Conservation (phyloP, 306 rosid species). For the Casuarina equisetifolia region DNA sequence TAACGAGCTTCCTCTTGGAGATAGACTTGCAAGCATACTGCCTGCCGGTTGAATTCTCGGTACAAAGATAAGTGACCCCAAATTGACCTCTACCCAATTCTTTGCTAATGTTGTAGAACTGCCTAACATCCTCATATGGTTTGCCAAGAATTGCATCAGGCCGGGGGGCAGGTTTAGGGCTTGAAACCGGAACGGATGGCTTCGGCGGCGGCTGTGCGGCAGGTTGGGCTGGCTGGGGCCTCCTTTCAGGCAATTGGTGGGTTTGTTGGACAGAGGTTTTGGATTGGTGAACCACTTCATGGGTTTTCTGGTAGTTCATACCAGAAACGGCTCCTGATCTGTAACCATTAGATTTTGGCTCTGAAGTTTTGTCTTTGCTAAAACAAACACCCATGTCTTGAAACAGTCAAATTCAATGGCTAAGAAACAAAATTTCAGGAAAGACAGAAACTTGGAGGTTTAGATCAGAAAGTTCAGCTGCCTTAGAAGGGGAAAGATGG, state of each 20-base stretch:
- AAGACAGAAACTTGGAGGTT: conserved; percentile 7
- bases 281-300: conserved; percentile 44
- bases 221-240: conserved; percentile 27
- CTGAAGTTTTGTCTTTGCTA: conserved; percentile 47
- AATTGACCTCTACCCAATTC: conserved; percentile 93
- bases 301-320: conserved; percentile 33
- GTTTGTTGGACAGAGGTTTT: conserved; percentile 39
- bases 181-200: conserved; percentile 35
- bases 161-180: conserved; percentile 37
- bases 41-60: conserved; percentile 62
- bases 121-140: conserved; percentile 68
- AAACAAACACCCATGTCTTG: conserved; percentile 64
- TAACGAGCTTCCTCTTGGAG: conserved; percentile 76
- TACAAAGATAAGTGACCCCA: conserved; percentile 80
- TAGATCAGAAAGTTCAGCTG: conserved; percentile 31
- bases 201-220: conserved; percentile 31
- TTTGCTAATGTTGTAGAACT: conserved; percentile 57
- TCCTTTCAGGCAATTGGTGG: conserved; percentile 39
- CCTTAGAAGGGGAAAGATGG: background rate
- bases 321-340: conserved; percentile 39
- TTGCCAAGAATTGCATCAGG: conserved; percentile 62
- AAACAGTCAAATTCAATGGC: background rate
- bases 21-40: conserved; percentile 83
- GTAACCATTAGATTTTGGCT: conserved; percentile 35
- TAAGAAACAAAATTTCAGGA: background rate